A percentile compares a stretch with the other conserved stretches of the same genome.
Conservation (phyloP, 1,139 yeast species). For the Saccharomyces pastorianus region DNA sequence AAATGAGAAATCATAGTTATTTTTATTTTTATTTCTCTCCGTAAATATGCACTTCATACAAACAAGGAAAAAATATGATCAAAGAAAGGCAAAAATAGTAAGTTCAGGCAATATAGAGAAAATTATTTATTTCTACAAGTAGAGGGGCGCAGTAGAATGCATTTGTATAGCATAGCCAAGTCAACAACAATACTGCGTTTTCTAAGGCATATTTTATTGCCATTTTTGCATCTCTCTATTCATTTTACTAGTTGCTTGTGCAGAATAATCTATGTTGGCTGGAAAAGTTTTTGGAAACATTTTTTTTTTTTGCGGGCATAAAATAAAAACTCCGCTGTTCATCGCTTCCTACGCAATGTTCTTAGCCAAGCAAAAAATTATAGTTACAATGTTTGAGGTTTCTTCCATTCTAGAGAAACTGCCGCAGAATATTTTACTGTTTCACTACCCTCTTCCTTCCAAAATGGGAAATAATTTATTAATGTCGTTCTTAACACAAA, state of each 20-base stretch:
- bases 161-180: not conserved
- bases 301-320: not conserved
- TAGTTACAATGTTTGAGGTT: not conserved
- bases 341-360: not conserved
- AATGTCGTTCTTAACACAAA: not conserved
- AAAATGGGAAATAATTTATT: not conserved
- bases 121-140: not conserved
- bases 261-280: not conserved
- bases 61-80: not conserved
- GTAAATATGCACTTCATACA: not conserved
- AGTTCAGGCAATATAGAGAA: not conserved
- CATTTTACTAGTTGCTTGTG: not conserved
- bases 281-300: too few species aligned
- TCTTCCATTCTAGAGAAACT: not conserved
- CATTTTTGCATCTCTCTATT: not conserved
- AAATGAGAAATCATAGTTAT: too few species aligned
- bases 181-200: not conserved
- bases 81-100: not conserved
- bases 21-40: too few species aligned
- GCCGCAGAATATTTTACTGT: not conserved
- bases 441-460: not conserved
- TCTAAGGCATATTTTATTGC: not conserved
- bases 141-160: not conserved
- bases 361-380: not conserved
- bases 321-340: not conserved